phyloP scores from a whole-genome alignment of 73 alveolate genomes.

The Paramecium octaurelia region DNA sequence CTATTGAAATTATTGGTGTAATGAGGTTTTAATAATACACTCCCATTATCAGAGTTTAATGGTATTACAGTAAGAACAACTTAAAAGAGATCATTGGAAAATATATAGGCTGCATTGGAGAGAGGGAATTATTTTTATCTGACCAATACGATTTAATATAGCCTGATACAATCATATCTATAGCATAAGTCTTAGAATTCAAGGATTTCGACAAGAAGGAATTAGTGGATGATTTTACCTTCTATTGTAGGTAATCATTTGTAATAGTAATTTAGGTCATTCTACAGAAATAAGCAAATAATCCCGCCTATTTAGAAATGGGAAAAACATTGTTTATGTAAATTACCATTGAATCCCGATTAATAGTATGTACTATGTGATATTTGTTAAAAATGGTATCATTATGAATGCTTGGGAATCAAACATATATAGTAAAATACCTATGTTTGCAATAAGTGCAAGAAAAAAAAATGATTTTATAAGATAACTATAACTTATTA shows the following conservation, averaged over 20 bases:
- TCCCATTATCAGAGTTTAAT: neutral
- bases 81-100: neutral
- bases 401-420: constrained; percentile 77
- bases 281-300: neutral
- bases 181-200: neutral
- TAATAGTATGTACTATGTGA: constrained; percentile 81
- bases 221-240: neutral
- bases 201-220: neutral
- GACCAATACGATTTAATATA: neutral
- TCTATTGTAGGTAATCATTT: neutral
- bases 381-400: constrained; percentile 83
- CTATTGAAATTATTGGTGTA: neutral
- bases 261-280: neutral
- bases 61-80: constrained; percentile 23
- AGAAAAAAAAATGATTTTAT: neutral
- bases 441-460: neutral
- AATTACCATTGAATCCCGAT: constrained; percentile 88
- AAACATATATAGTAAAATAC: neutral
- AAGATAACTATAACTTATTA: neutral
- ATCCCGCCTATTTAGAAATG: constrained; percentile 84
- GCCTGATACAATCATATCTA: neutral
- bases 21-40: neutral
- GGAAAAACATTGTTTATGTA: constrained; percentile 80
- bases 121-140: neutral
- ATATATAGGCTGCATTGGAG: neutral